Evolutionary conservation across 1,284 basidiomycete species (phyloP), one percentile per base, ranked within the genome.

Genomic region (Coniophora puteana): DNA sequence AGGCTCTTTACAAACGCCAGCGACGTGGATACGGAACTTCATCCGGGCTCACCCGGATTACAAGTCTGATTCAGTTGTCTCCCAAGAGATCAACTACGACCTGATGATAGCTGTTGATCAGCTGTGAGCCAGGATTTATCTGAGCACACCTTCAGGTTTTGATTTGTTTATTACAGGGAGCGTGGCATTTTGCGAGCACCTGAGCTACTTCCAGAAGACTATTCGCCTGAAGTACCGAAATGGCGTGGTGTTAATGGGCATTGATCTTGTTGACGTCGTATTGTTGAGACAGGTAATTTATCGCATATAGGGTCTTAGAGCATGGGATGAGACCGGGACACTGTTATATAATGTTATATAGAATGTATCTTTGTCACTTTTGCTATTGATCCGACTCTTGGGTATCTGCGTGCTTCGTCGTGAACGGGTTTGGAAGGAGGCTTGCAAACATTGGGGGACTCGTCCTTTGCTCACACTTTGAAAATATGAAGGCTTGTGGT

Each of bases 11-110:
- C 65, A 83, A 55, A 99, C 96, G 0, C 80, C 91, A 1, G 96
- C 96, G 2, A 82, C 82, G 7, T 99, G 92, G 92, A 93, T 97
- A 43, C 79, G 96, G 21, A 74, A 89, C 35, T 99, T 96, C 62
- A 88, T 99, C 34, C 80, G 82, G 16, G 74, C 79, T 1, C 96
- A 99, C 63, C 90, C 93, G 4, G 76, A 71, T 16, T 99, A 99
- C 71, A 87, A 89, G 63, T 75, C 80, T 39, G 93, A 99, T 65
- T 96, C 93, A 30, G 84, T 89, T 25, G 89, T 99, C 18, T 86
- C 72, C 37, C 79, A 92, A 57, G 83, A 89, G 65, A 92, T 99
- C 59, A 97, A 95, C 58, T 96, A 94, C 60, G 96, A 99, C 64
- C 75, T 99, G 29, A 76, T 97, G 61, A 75, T 83, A 38, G 88